Evolutionary conservation across 495 filamentous ascomycete genomes (phyloP).

Genomic region (Tuber aestivum): DNA sequence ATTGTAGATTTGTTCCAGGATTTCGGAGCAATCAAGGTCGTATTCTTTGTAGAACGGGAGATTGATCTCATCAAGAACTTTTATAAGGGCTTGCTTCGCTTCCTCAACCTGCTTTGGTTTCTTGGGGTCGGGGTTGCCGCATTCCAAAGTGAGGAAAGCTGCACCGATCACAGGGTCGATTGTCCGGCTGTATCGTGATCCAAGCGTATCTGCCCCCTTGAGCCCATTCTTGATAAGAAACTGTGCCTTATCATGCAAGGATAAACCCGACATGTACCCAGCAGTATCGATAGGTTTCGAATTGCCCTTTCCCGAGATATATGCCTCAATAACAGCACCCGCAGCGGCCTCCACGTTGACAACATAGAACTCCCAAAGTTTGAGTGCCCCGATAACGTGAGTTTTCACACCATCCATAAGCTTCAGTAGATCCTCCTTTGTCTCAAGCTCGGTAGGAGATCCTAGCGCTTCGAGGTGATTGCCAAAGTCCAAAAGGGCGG

Average conservation of each 20-base stretch:
- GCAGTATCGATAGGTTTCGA: neutral
- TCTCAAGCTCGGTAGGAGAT: conserved; percentile 66
- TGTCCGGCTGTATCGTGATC: conserved; percentile 66
- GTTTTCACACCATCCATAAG: conserved; percentile 81
- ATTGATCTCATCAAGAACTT: conserved; percentile 78
- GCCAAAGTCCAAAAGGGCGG: conserved; percentile 70
- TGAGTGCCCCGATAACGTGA: conserved; percentile 65
- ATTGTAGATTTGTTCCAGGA: conserved; percentile 85
- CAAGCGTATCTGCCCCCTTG: conserved; percentile 61
- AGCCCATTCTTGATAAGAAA: conserved; percentile 56
- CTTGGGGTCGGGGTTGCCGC: conserved; percentile 59
- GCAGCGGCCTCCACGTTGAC: conserved; percentile 70
- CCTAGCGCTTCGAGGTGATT: conserved; percentile 59
- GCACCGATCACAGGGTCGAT: conserved; percentile 64
- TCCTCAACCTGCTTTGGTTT: conserved; percentile 45
- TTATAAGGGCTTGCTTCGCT: conserved; percentile 50
- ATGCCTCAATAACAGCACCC: conserved; percentile 61
- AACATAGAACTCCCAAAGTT: conserved; percentile 90
- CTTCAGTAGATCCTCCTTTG: conserved; percentile 65
- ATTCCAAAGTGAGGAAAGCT: conserved; percentile 60
- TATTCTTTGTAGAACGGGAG: conserved; percentile 84
- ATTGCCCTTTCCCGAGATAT: conserved; percentile 47
- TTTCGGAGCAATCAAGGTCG: conserved; percentile 71
- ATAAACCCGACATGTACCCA: conserved; percentile 47
- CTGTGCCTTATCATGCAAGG: conserved; percentile 56